Evolutionary conservation across 768 basidiomycete genomes (phyloP).

Genomic region (Rhizopogon vulgaris): DNA sequence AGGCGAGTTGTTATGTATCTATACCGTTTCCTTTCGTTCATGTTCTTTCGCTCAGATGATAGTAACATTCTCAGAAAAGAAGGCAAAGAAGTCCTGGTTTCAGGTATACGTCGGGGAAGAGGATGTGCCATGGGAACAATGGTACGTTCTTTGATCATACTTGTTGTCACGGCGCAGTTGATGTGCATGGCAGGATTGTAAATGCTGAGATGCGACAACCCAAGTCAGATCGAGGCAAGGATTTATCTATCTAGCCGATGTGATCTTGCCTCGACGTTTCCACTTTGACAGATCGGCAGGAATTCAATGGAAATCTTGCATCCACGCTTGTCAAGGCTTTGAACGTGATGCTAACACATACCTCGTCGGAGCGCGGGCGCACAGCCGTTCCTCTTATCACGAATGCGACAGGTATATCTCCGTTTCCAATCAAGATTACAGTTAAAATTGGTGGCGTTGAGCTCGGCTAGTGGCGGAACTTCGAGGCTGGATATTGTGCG

Average conservation of each 20-base stretch:
- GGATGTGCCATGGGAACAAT: constrained; percentile 84
- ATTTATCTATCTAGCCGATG: neutral
- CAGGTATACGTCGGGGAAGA: constrained; percentile 67
- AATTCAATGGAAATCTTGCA: constrained; percentile 54
- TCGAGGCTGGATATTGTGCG: neutral
- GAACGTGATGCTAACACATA: constrained; percentile 66
- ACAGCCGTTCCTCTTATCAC: constrained; percentile 74
- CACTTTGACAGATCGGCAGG: constrained; percentile 34
- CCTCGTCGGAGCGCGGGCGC: constrained; percentile 73
- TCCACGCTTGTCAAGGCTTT: constrained; percentile 60
- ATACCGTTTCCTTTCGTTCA: neutral
- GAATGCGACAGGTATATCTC: constrained; percentile 69
- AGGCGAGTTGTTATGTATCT: constrained; percentile 34
- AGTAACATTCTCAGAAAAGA: constrained; percentile 73
- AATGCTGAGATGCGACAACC: constrained; percentile 77
- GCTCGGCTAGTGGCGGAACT: constrained; percentile 29
- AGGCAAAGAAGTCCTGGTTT: constrained; percentile 76
- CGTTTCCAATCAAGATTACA: constrained; percentile 68
- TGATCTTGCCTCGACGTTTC: neutral
- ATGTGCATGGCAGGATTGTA: constrained; percentile 48
- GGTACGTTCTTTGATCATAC: constrained; percentile 35
- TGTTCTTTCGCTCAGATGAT: constrained; percentile 36
- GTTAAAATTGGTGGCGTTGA: constrained; percentile 67
- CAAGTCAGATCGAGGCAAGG: constrained; percentile 52
- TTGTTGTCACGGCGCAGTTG: neutral